Percentiles rank a stretch among this genome's conserved stretches.
phyloP scores from a whole-genome alignment of 2,329 filamentous ascomycete genomes.

The Karstenula rhodostoma region DNA sequence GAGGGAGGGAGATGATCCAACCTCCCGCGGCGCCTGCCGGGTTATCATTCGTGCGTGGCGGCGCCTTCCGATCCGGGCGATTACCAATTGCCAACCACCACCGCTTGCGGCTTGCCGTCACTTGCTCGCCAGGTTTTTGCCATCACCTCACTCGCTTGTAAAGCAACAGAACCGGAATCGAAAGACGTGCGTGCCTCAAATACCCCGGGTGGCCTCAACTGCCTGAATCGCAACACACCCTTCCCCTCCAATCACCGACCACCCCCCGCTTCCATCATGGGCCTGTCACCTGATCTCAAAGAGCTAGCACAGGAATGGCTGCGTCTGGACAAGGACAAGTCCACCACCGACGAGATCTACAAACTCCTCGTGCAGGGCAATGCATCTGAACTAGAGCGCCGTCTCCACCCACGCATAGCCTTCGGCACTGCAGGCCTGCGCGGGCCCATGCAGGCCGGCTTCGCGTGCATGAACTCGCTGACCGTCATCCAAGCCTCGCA shows the following conservation, averaged over 20 bases:
- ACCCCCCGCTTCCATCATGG: constrained; percentile 29
- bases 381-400: constrained; percentile 59
- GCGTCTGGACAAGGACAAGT: constrained; percentile 63
- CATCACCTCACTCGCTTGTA: constrained; percentile 14
- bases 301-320: constrained; percentile 65
- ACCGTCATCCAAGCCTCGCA: constrained; percentile 71
- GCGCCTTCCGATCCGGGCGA: constrained; percentile 11
- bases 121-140: constrained; percentile 28
- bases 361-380: constrained; percentile 58
- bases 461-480: constrained; percentile 66
- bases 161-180: neutral
- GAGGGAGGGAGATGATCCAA: neutral
- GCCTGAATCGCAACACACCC: neutral
- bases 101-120: constrained; percentile 10
- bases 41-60: neutral
- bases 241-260: too few relatives aligned
- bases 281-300: constrained; percentile 39
- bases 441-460: constrained; percentile 71
- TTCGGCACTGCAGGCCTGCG: constrained; percentile 70
- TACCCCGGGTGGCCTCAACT: neutral
- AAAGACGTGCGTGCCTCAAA: neutral
- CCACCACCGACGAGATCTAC: constrained; percentile 63
- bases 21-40: neutral
- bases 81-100: constrained; percentile 10
- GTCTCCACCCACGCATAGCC: constrained; percentile 64